These are phyloP conservation scores for Paraleonurus japonicus DNA, from an alignment of 257 asterid species.

Conservation along the genomic window DNA sequence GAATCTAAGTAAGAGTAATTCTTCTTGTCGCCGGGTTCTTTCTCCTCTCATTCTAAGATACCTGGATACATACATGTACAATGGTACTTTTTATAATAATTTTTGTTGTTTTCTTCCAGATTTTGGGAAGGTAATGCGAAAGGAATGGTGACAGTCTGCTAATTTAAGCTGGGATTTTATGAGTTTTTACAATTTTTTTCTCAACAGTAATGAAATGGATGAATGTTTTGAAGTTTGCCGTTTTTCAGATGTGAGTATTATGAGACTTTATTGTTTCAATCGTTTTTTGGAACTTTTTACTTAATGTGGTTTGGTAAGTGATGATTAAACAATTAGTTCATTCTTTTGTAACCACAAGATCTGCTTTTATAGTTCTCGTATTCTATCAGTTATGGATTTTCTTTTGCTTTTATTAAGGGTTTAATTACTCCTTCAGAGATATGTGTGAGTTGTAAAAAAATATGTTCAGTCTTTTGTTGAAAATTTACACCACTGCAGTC, in stretches of 20 bases:
- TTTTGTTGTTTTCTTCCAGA: not conserved
- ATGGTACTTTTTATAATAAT: not conserved
- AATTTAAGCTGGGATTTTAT: constrained; percentile 23
- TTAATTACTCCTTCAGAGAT: not conserved
- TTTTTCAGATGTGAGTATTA: not conserved
- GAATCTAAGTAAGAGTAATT: constrained; percentile 39
- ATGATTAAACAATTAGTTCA: constrained; percentile 8
- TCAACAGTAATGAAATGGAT: not conserved
- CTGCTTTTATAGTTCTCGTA: constrained; percentile 7
- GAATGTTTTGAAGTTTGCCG: constrained; percentile 16
- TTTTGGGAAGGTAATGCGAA: constrained; percentile 16
- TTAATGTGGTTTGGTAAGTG: constrained; percentile 16
- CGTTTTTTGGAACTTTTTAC: not conserved
- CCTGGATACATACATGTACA: not conserved
- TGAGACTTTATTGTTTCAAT: not conserved
- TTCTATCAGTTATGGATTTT: not conserved
- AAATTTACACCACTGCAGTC: not conserved
- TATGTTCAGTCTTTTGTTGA: not conserved
- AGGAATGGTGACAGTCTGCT: constrained; percentile 24
- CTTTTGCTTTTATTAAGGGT: not conserved
- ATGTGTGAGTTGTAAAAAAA: not conserved
- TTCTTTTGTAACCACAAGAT: constrained; percentile 22
- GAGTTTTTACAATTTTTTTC: not conserved
- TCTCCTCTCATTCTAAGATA: constrained; percentile 13
- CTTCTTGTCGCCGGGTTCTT: constrained; percentile 17